Conservation (phyloP, 169 alveolate species). For the Plasmodium coatneyi region DNA sequence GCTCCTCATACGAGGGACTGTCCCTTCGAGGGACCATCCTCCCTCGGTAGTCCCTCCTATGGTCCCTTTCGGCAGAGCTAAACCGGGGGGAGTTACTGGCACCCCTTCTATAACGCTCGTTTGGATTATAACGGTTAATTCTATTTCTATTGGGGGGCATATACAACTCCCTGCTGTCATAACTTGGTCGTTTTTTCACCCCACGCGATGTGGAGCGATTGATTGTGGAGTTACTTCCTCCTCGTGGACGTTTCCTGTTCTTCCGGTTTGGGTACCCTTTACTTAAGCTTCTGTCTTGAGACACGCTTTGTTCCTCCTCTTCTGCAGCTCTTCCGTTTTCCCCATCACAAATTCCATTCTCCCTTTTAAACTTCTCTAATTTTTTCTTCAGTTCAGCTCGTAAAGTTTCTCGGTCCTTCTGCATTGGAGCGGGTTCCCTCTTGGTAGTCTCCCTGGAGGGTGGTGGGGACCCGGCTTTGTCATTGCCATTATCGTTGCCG, state of each 20-base stretch:
- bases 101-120: background rate
- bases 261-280: background rate
- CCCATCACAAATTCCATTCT: constrained; percentile 15
- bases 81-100: background rate
- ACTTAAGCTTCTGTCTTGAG: background rate
- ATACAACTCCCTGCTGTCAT: background rate
- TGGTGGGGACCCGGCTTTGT: too few relatives aligned
- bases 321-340: background rate
- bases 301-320: background rate
- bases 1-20: background rate
- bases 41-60: background rate
- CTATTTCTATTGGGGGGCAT: background rate
- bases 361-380: constrained; percentile 57
- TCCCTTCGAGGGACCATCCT: background rate
- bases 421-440: background rate
- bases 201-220: background rate
- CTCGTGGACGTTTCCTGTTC: background rate
- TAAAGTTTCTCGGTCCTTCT: constrained; percentile 14
- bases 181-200: background rate
- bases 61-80: background rate
- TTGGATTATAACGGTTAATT: background rate
- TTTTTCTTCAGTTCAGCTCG: constrained; percentile 33
- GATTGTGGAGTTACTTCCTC: background rate
- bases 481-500: too few relatives aligned
- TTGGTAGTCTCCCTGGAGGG: background rate